A percentile compares a stretch with the other conserved stretches of the same genome.
These are phyloP conservation scores for Cladosporium halotolerans DNA, from an alignment of 2,329 filamentous ascomycete species.

Conservation along the genomic window DNA sequence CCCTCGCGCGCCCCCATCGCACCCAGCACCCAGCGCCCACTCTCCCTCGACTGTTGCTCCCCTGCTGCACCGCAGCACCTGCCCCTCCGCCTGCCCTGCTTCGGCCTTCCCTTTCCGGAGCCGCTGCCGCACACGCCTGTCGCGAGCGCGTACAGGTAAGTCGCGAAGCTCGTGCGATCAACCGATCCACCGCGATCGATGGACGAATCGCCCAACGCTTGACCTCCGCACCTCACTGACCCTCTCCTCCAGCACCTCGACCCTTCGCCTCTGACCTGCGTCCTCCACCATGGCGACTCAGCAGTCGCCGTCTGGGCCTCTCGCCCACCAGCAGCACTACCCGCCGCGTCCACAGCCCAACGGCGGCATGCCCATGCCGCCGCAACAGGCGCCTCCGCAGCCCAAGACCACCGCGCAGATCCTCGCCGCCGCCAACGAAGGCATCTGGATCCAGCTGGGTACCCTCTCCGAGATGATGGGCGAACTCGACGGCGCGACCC, in stretches of 20 bases:
- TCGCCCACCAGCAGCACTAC: slow-evolving; percentile 60
- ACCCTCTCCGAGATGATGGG: slow-evolving; percentile 81
- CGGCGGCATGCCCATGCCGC: slow-evolving; percentile 42
- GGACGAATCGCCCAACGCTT: neutral
- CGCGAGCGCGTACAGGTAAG: slow-evolving; percentile 11
- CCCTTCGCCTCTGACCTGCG: neutral
- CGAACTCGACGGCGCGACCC: slow-evolving; percentile 80
- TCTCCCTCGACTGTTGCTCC: slow-evolving; percentile 11
- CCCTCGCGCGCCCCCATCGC: neutral
- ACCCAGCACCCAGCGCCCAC: neutral
- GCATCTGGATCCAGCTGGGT: slow-evolving; percentile 86
- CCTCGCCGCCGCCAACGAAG: slow-evolving; percentile 73
- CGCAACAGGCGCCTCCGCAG: slow-evolving; percentile 38
- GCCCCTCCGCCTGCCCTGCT: neutral
- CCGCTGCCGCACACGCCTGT: slow-evolving; percentile 3
- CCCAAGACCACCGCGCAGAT: slow-evolving; percentile 65
- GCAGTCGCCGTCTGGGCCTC: slow-evolving; percentile 68
- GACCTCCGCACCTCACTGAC: neutral
- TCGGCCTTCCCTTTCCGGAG: slow-evolving; percentile 11
- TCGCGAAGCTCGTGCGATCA: neutral
- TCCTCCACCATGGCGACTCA: slow-evolving; percentile 41
- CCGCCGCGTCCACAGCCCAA: slow-evolving; percentile 57
- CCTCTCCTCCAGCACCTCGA: neutral
- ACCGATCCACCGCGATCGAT: too few species aligned
- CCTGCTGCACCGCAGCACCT: neutral